Percentiles rank a stretch among this genome's conserved stretches.
phyloP scores from a whole-genome alignment of 305 asterid species.

The Andrographis paniculata region DNA sequence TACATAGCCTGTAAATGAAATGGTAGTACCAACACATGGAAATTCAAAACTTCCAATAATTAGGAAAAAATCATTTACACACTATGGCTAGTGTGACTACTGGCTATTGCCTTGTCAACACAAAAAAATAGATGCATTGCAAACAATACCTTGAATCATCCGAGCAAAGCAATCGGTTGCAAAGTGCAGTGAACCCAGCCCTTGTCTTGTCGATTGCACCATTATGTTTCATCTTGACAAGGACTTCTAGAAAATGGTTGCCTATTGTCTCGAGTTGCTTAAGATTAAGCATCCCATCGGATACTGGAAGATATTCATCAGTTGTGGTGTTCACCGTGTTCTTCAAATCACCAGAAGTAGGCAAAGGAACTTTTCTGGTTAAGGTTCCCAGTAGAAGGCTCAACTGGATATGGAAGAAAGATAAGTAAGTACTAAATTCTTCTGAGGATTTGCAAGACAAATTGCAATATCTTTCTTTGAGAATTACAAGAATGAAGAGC shows the following conservation, averaged over 20 bases:
- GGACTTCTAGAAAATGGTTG: conserved; percentile 89
- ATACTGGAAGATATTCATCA: conserved; percentile 22
- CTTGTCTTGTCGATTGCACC: conserved; percentile 99
- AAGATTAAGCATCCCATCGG: conserved; percentile 64
- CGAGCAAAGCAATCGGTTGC: conserved; percentile 95
- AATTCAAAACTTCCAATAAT: conserved; percentile 9
- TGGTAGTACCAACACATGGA: conserved; percentile 21
- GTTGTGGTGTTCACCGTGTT: conserved; percentile 20
- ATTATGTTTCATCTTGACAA: conserved; percentile 92
- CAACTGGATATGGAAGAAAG: conserved; percentile 44
- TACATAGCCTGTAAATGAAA: conserved; percentile 65
- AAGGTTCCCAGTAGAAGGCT: conserved; percentile 96
- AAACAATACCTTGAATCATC: conserved; percentile 70
- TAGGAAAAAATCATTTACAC: no score
- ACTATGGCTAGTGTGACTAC: no score
- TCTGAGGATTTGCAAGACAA: conserved; percentile 7
- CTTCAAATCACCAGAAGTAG: conserved; percentile 52
- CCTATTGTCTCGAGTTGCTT: conserved; percentile 92
- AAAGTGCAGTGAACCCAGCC: conserved; percentile 98
- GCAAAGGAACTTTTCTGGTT: conserved; percentile 84
- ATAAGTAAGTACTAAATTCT: conserved; percentile 14
- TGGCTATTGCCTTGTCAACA: conserved; percentile 15
- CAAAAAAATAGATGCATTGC: conserved; percentile 5
- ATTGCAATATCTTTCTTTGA: conserved; percentile 7
- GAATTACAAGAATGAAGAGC: conserved; percentile 11